Conservation (phyloP, 2,329 filamentous ascomycete genomes). For the Paraphaeosphaeria minitans region DNA sequence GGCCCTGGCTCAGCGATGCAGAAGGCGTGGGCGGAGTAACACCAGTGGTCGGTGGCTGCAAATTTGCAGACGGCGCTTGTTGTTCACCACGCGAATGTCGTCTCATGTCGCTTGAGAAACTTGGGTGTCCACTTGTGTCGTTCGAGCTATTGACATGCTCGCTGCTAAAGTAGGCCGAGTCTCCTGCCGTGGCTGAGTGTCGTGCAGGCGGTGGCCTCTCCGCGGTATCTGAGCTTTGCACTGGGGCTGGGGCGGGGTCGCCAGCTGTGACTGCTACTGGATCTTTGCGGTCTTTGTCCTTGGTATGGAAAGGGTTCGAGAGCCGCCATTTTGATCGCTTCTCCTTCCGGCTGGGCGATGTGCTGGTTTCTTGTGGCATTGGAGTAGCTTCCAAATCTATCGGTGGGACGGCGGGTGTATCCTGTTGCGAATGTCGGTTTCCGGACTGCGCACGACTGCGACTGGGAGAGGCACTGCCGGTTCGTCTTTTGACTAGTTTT, state of each 20-base stretch:
- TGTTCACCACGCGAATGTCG: conserved; percentile 35
- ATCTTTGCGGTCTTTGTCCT: conserved; percentile 38
- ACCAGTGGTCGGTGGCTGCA: conserved; percentile 23
- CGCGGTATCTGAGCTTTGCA: conserved; percentile 14
- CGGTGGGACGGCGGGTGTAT: conserved; percentile 20
- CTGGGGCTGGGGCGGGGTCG: background rate
- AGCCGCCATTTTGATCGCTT: conserved; percentile 46
- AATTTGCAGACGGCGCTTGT: conserved; percentile 20
- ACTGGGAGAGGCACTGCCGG: conserved; percentile 2
- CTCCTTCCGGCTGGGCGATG: conserved; percentile 33
- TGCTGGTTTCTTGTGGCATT: conserved; percentile 23
- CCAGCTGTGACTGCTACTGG: conserved; percentile 6
- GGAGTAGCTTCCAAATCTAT: conserved; percentile 12
- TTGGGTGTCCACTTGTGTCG: conserved; percentile 37
- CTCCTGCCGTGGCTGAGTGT: conserved; percentile 25
- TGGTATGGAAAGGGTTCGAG: conserved; percentile 44
- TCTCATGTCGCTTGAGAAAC: conserved; percentile 35
- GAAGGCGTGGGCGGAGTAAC: conserved; percentile 34
- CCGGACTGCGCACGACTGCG: conserved; percentile 1
- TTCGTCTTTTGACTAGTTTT: conserved; percentile 1
- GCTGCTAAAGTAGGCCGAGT: conserved; percentile 44
- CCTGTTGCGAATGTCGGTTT: conserved; percentile 7
- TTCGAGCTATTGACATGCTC: conserved; percentile 30
- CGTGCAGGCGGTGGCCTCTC: conserved; percentile 18
- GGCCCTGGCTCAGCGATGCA: conserved; percentile 6